Evolutionary conservation across 2,329 filamentous ascomycete species (phyloP).

Genomic region (Nectriaceae sp.): DNA sequence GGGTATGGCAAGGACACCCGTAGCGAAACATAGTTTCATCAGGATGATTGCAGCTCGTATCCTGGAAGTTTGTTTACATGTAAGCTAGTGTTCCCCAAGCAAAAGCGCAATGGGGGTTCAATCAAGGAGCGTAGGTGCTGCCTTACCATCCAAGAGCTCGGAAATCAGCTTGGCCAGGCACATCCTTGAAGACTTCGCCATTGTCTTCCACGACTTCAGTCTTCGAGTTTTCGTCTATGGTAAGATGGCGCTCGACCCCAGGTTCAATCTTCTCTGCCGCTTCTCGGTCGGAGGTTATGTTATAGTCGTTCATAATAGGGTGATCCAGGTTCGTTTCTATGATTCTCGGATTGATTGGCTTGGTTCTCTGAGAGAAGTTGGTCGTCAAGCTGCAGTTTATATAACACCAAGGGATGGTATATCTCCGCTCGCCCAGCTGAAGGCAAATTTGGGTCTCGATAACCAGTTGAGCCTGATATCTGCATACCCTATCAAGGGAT

Average conservation of each 20-base stretch:
- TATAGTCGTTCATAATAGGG: slow-evolving; percentile 4
- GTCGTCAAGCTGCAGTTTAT: too few species aligned
- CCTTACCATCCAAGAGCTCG: slow-evolving; percentile 24
- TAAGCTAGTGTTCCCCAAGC: not conserved
- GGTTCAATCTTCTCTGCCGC: slow-evolving; percentile 2
- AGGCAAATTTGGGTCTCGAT: too few species aligned
- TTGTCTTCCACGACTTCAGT: slow-evolving; percentile 11
- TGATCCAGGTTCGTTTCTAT: too few species aligned
- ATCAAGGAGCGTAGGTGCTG: not conserved
- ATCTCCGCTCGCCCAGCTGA: too few species aligned
- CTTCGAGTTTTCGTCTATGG: slow-evolving; percentile 2
- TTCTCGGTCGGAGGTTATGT: not conserved
- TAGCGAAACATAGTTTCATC: slow-evolving; percentile 24
- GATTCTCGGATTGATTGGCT: too few species aligned
- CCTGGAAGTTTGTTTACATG: slow-evolving; percentile 6
- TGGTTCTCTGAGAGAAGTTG: too few species aligned
- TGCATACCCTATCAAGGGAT: too few species aligned
- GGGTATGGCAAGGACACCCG: slow-evolving; percentile 29
- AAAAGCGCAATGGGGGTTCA: not conserved
- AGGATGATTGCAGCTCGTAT: slow-evolving; percentile 23
- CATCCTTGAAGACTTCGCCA: slow-evolving; percentile 17
- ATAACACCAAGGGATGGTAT: too few species aligned
- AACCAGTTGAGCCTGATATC: too few species aligned
- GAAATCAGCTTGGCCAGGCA: slow-evolving; percentile 15
- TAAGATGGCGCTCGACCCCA: not conserved